Percentiles rank a stretch among this genome's conserved stretches.
Conservation (phyloP, 2,329 filamentous ascomycete species). For the Fusarium graminum region DNA sequence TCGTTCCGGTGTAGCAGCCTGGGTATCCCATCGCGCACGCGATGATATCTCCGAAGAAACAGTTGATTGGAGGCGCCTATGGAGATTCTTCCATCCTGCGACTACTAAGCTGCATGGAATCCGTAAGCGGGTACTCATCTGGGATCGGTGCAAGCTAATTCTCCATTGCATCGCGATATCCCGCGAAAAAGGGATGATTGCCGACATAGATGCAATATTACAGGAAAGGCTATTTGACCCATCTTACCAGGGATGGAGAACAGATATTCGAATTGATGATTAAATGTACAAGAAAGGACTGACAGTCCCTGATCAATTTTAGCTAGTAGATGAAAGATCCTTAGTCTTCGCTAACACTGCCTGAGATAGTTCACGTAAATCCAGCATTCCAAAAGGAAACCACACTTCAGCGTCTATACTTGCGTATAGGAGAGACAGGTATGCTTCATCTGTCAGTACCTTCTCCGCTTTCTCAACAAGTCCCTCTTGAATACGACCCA, state of each 20-base stretch:
- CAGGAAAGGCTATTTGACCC: background rate
- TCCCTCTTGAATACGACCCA: background rate
- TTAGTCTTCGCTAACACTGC: background rate
- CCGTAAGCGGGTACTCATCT: conserved; percentile 5
- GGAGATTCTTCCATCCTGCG: background rate
- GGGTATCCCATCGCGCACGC: accelerated
- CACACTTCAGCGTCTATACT: background rate
- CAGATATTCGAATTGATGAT: background rate
- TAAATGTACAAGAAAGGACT: background rate
- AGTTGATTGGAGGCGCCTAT: conserved; percentile 3
- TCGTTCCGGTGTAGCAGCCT: background rate
- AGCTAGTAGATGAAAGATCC: background rate
- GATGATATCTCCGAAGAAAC: accelerated
- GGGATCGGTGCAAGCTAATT: conserved; percentile 1
- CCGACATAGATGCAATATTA: background rate
- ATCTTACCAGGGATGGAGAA: background rate
- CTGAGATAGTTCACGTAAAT: background rate
- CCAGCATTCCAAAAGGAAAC: background rate
- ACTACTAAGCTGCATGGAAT: background rate
- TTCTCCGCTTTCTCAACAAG: background rate
- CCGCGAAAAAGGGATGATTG: background rate
- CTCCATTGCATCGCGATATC: background rate
- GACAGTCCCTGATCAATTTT: background rate
- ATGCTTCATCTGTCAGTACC: background rate
- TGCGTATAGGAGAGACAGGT: background rate